Conservation (phyloP, 2,329 filamentous ascomycete species). For the Pyrenophora graminea region DNA sequence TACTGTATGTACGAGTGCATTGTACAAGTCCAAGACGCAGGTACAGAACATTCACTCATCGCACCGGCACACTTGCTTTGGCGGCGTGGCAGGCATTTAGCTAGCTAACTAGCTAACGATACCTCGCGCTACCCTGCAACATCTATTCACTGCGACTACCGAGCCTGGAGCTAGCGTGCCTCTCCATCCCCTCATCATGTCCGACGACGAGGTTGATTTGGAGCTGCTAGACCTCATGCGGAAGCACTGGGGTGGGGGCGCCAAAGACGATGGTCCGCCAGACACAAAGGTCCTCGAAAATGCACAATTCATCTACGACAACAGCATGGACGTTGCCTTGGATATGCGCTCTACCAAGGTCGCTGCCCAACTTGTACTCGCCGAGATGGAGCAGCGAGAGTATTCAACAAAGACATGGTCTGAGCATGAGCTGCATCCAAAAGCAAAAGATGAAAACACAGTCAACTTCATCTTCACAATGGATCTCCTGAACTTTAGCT, state of each 20-base stretch:
- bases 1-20: constrained; percentile 15
- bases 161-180: constrained; percentile 8
- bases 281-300: constrained; percentile 82
- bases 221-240: constrained; percentile 86
- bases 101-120: neutral
- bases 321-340: constrained; percentile 88
- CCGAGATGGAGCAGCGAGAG: constrained; percentile 78
- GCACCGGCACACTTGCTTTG: neutral
- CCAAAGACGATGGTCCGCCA: constrained; percentile 59
- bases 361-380: constrained; percentile 78
- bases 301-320: constrained; percentile 87
- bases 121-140: neutral
- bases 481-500: constrained; percentile 95
- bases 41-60: constrained; percentile 3
- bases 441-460: constrained; percentile 75
- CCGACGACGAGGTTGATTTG: constrained; percentile 86
- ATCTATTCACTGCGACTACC: constrained; percentile 5
- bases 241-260: constrained; percentile 70
- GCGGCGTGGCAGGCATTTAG: neutral
- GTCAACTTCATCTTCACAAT: constrained; percentile 96
- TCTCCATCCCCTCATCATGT: constrained; percentile 60
- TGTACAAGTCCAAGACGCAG: constrained; percentile 4
- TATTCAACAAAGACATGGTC: constrained; percentile 89
- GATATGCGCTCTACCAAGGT: constrained; percentile 80
- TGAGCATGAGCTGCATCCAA: constrained; percentile 86